Conservation (phyloP, 345 rosid species). For the Eucalyptus marginata region DNA sequence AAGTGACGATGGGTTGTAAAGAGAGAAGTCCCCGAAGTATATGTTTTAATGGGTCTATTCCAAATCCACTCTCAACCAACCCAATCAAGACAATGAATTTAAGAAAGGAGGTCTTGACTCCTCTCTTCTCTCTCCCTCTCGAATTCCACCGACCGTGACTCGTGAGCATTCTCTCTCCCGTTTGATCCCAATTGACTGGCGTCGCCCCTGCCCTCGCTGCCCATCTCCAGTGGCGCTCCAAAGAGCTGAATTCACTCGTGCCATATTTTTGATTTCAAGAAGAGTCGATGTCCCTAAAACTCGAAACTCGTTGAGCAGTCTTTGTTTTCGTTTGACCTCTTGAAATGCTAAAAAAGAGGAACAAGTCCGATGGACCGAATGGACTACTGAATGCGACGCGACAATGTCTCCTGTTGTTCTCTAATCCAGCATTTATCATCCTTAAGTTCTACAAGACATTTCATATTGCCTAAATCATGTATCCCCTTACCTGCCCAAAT, state of each 20-base stretch:
- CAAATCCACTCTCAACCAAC: background rate
- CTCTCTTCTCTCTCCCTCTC: background rate
- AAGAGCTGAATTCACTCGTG: background rate
- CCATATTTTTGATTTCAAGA: background rate
- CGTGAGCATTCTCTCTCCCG: background rate
- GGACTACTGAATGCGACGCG: background rate
- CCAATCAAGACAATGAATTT: background rate
- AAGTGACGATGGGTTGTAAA: background rate
- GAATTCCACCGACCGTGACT: background rate
- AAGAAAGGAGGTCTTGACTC: background rate
- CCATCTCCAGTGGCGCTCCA: background rate
- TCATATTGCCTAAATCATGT: background rate
- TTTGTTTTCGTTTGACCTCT: background rate
- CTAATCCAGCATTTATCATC: background rate
- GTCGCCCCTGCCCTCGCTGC: background rate
- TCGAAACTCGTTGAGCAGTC: background rate
- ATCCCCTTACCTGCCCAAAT: background rate
- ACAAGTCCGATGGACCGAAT: background rate
- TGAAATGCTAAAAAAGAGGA: background rate
- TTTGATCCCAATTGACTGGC: background rate
- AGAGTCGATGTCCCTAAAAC: background rate
- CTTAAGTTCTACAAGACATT: background rate
- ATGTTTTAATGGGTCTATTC: background rate
- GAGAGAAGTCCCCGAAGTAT: background rate
- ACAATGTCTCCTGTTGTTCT: background rate